phyloP scores from a whole-genome alignment of 1,284 basidiomycete species.

The Cutaneotrichosporon mucoides region DNA sequence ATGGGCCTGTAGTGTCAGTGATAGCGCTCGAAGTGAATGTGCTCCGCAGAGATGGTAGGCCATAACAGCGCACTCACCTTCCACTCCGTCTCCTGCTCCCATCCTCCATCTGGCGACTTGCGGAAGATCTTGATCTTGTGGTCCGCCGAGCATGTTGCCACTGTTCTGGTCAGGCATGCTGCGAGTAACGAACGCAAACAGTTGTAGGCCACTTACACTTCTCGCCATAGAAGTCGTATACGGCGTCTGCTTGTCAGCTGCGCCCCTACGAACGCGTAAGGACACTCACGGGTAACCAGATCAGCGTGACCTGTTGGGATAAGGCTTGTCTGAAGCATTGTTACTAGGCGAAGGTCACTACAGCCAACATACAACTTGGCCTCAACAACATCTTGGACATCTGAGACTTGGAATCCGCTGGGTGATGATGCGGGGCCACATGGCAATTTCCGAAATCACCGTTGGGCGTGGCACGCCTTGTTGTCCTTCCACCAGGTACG shows the following conservation, averaged over 20 bases:
- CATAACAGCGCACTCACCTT: slow-evolving; percentile 57
- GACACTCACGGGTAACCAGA: slow-evolving; percentile 45
- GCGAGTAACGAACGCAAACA: slow-evolving; percentile 50
- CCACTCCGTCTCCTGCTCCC: slow-evolving; percentile 79
- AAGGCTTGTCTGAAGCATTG: slow-evolving; percentile 48
- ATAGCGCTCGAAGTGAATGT: too few species aligned
- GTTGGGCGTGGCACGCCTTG: neutral
- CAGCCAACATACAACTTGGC: too few species aligned
- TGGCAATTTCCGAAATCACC: slow-evolving; percentile 6
- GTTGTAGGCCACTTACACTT: slow-evolving; percentile 48
- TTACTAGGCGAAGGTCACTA: too few species aligned
- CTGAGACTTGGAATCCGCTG: too few species aligned
- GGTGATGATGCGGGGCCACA: slow-evolving; percentile 11
- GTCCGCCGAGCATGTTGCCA: slow-evolving; percentile 47
- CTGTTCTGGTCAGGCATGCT: slow-evolving; percentile 56
- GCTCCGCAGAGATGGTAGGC: too few species aligned
- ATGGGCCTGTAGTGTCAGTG: too few species aligned
- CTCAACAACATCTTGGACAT: too few species aligned
- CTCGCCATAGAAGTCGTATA: slow-evolving; percentile 85
- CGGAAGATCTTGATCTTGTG: slow-evolving; percentile 77
- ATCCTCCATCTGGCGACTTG: slow-evolving; percentile 61
- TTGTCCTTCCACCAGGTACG: too few species aligned
- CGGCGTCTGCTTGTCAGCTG: slow-evolving; percentile 59
- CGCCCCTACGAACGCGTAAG: too few species aligned
- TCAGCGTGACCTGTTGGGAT: slow-evolving; percentile 48